Conservation (phyloP, 2,329 filamentous ascomycete species). For the Oidium heveae region DNA sequence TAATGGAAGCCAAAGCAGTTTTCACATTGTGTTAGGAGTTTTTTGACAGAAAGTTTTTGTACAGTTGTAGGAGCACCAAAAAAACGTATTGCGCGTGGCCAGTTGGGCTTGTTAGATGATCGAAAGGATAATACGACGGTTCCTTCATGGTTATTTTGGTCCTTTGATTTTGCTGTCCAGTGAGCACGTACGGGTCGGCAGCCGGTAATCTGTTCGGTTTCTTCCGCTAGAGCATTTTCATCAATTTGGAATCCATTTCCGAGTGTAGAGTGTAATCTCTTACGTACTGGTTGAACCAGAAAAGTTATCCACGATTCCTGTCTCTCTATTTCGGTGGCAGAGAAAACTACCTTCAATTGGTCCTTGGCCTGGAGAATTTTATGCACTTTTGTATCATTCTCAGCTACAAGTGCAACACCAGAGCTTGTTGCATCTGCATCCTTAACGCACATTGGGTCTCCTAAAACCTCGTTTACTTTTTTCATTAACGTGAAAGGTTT, state of each 20-base stretch:
- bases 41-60: not conserved
- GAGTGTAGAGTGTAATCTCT: not conserved
- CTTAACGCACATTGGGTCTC: not conserved
- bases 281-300: not conserved
- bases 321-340: not conserved
- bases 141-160: not conserved
- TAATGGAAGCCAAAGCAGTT: no score
- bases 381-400: not conserved
- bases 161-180: not conserved
- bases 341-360: not conserved
- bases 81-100: not conserved
- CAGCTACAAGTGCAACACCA: not conserved
- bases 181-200: not conserved
- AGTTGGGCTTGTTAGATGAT: not conserved
- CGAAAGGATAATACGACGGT: not conserved
- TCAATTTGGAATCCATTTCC: not conserved
- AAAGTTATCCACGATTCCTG: not conserved
- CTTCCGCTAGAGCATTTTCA: not conserved
- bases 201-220: not conserved
- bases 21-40: not conserved
- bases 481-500: no score
- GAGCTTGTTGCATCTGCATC: not conserved
- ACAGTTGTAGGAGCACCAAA: not conserved
- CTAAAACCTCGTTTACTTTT: not conserved
- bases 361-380: not conserved